phyloP scores from a whole-genome alignment of 345 rosid species.

The Hirschfeldia incana region DNA sequence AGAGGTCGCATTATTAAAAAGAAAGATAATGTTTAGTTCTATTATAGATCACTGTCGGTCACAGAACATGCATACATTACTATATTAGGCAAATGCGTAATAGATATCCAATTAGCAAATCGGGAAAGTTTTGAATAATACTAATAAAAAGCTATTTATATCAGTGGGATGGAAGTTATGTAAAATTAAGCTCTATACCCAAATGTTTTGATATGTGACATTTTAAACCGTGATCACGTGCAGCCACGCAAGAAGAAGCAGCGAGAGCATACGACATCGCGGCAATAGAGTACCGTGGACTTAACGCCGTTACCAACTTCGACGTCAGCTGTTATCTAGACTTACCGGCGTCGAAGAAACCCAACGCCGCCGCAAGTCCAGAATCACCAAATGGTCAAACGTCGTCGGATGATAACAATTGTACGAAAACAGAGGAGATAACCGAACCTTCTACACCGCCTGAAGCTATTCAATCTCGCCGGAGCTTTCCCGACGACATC shows the following conservation, averaged over 20 bases:
- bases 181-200: background rate
- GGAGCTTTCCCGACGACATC: conserved; percentile 76
- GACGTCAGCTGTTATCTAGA: conserved; percentile 71
- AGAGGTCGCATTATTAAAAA: background rate
- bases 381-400: conserved; percentile 15
- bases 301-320: conserved; percentile 93
- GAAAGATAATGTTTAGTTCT: background rate
- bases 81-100: conserved; percentile 10
- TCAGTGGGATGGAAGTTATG: background rate
- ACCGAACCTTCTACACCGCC: conserved; percentile 46
- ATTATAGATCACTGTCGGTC: background rate
- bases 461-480: conserved; percentile 40
- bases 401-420: conserved; percentile 15
- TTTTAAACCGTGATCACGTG: background rate
- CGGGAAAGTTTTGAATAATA: background rate
- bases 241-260: conserved; percentile 98
- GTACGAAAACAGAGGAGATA: conserved; percentile 65
- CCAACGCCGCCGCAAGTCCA: conserved; percentile 2
- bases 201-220: background rate
- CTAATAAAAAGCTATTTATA: background rate
- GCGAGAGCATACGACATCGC: conserved; percentile 93
- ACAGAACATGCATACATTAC: background rate
- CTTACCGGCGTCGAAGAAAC: conserved; percentile 1
- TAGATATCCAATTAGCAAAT: background rate
- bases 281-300: conserved; percentile 89